A percentile compares a stretch with the other conserved stretches of the same genome.
These are phyloP conservation scores for Aegilops longissima DNA, from an alignment of 176 grass and related monocot species.

Conservation along the genomic window DNA sequence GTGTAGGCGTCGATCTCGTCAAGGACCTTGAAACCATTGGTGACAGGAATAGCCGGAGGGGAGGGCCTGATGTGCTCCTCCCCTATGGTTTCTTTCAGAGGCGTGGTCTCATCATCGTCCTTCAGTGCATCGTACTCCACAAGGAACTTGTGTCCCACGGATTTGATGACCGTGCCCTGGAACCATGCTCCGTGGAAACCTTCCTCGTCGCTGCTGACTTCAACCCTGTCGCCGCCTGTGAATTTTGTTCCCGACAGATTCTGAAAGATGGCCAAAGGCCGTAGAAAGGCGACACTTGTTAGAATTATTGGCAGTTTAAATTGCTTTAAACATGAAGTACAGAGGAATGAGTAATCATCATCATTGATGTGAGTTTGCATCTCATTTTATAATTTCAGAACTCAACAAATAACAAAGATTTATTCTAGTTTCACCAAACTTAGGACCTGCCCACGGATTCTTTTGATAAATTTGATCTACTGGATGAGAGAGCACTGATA, in stretches of 20 bases:
- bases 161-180: conserved; percentile 46
- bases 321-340: not conserved
- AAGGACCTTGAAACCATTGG: conserved; percentile 45
- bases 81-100: conserved; percentile 61
- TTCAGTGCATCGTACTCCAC: conserved; percentile 69
- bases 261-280: conserved; percentile 36
- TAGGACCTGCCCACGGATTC: not conserved
- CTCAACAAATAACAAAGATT: not conserved
- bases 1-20: conserved; percentile 83
- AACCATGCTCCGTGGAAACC: conserved; percentile 76
- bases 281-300: not conserved
- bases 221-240: conserved; percentile 41
- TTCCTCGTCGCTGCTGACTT: conserved; percentile 77
- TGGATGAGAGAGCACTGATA: not conserved
- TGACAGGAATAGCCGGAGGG: conserved; percentile 36
- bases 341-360: not conserved
- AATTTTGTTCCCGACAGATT: conserved; percentile 36
- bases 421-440: not conserved
- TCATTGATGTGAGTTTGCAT: not conserved
- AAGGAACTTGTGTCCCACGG: conserved; percentile 40
- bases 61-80: conserved; percentile 54
- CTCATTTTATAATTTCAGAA: not conserved
- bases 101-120: conserved; percentile 52
- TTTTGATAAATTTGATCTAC: conserved; percentile 12
- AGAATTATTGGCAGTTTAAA: not conserved